Percentiles rank a stretch among this genome's conserved stretches.
These are phyloP conservation scores for Leishmania guyanensis DNA, from an alignment of 208 protist genomes.

Conservation along the genomic window DNA sequence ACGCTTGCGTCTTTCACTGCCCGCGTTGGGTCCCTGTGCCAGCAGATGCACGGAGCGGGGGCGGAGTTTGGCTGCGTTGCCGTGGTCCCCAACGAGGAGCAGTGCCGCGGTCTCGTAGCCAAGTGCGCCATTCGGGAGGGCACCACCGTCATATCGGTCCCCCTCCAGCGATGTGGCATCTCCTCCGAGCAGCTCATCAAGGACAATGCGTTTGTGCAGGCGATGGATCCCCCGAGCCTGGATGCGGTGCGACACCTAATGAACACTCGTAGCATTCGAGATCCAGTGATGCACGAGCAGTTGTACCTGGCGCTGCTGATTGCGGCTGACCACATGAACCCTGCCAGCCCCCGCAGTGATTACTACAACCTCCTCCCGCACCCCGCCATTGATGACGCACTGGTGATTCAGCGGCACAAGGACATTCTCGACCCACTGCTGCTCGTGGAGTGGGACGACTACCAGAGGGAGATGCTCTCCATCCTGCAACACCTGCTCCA, in stretches of 20 bases:
- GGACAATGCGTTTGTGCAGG: constrained; percentile 28
- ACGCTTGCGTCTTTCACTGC: constrained; percentile 16
- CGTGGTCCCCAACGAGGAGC: constrained; percentile 36
- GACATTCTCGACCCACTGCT: constrained; percentile 62
- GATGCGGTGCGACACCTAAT: constrained; percentile 57
- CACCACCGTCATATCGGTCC: constrained; percentile 66
- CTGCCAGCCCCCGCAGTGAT: constrained; percentile 34
- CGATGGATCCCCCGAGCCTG: constrained; percentile 42
- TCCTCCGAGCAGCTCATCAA: constrained; percentile 47
- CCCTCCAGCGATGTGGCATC: constrained; percentile 45
- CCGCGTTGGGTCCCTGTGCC: constrained; percentile 33
- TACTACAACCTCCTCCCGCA: constrained; percentile 77
- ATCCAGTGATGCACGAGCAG: constrained; percentile 76
- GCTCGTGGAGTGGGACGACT: constrained; percentile 85
- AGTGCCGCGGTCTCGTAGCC: constrained; percentile 62
- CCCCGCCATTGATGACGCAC: constrained; percentile 69
- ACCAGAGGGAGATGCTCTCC: constrained; percentile 72
- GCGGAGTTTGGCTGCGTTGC: constrained; percentile 54
- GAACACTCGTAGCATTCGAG: constrained; percentile 58
- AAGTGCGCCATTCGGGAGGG: constrained; percentile 50
- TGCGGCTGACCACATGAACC: constrained; percentile 60
- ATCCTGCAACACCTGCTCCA: constrained; percentile 50
- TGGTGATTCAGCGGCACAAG: constrained; percentile 68
- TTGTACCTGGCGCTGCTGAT: constrained; percentile 71
- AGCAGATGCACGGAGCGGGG: constrained; percentile 20